Evolutionary conservation across 306 rosid genomes (phyloP), one percentile per base, ranked within the genome.

Genomic region (Leucaena leucocephala): DNA sequence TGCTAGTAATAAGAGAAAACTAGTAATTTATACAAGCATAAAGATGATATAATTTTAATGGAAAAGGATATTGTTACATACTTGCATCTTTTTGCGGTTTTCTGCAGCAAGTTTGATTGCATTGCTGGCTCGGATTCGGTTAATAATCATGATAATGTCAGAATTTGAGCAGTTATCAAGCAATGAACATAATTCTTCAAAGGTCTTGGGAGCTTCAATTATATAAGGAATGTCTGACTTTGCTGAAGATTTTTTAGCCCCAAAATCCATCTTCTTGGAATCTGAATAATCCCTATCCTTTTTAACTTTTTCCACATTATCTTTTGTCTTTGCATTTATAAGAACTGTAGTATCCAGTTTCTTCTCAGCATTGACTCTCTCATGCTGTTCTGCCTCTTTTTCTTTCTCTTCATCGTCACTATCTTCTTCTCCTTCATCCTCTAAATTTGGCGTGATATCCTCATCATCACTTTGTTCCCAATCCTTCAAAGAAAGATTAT

Each of bases 381-480:
- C 85, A 76, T 64, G 74, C 72, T 62, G 66, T 40, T 74, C 79
- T 46, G 44, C 42, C 59, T 14, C 66, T 69, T 43, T 69, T 63
- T 77, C 73, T 40, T 42, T 15, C 21, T 79, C 74, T 33, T 82
- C 88, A 27, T 79, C 82, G 49, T 48, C 85, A 38, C 78, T 84
- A 42, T 69, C 71, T 43, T 67, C 72, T 67, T 57, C 61, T 55
- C 33, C 85, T 61, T 88, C 88, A 15, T 79, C 91, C 73, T 89
- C 92, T 50, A 75, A 77, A 80, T 84, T 84, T 66, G 77, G 81
- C 48, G 78, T 86, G 46, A 89, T 70, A 83, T 74, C 59, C 71
- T 91, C 97, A 83, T 95, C 99, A 71, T 95, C 99, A 82, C 98
- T 95, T 55, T 90, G 99, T 79, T 95, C 99, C 97, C 98, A 95